phyloP scores from a whole-genome alignment of 1,284 basidiomycete genomes.

The Apiotrichum mycotoxinovorans region DNA sequence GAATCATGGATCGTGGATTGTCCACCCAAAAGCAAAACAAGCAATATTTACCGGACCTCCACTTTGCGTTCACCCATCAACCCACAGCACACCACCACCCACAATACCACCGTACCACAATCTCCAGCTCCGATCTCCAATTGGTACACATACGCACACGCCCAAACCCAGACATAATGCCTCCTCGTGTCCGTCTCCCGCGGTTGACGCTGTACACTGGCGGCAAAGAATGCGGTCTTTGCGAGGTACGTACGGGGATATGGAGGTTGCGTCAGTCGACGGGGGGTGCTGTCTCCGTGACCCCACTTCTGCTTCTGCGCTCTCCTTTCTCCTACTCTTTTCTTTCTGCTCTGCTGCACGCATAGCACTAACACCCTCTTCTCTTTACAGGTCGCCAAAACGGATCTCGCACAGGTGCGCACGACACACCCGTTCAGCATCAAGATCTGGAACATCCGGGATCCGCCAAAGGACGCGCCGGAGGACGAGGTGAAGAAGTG shows the following conservation, averaged over 20 bases:
- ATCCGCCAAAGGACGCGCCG: constrained; percentile 34
- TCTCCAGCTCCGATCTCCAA: no score
- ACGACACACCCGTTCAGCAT: constrained; percentile 42
- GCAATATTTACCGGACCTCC: no score
- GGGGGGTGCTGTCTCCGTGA: no score
- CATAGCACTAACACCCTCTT: no score
- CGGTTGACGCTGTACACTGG: constrained; percentile 48
- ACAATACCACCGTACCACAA: no score
- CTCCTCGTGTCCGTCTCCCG: constrained; percentile 35
- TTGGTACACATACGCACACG: background rate
- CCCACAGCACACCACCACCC: no score
- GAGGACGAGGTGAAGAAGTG: constrained; percentile 39
- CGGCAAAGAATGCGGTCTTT: constrained; percentile 48
- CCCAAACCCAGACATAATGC: constrained; percentile 25
- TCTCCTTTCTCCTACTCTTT: background rate
- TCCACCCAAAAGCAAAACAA: no score
- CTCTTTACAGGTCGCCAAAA: constrained; percentile 45
- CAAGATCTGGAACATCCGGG: constrained; percentile 44
- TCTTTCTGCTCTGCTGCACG: no score
- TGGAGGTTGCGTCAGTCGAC: no score
- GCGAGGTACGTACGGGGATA: constrained; percentile 47
- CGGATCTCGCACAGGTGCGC: constrained; percentile 35
- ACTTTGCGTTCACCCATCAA: no score
- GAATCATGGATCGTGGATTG: no score
- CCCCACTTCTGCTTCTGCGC: no score